Conservation (phyloP, 2,329 filamentous ascomycete species). For the Thelonectria olida region DNA sequence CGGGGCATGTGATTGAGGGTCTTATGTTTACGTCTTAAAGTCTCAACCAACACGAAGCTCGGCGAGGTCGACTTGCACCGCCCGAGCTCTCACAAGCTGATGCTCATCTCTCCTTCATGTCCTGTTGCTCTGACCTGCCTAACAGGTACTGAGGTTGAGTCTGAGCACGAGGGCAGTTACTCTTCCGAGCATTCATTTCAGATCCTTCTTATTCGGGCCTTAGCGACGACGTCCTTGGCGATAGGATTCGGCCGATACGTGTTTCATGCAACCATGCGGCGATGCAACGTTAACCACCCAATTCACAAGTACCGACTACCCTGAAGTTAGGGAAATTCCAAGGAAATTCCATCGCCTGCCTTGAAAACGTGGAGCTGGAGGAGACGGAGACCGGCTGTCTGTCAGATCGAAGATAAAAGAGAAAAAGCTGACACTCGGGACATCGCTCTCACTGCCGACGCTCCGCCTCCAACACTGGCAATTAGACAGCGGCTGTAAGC, state of each 20-base stretch:
- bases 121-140: neutral
- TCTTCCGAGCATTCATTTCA: neutral
- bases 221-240: neutral
- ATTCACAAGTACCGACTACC: too few relatives aligned
- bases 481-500: too few relatives aligned
- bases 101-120: too few relatives aligned
- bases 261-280: neutral
- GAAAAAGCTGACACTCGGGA: too few relatives aligned
- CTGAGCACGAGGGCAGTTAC: constrained; percentile 9
- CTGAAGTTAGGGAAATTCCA: too few relatives aligned
- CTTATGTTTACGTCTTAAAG: neutral
- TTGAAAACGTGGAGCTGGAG: too few relatives aligned
- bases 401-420: too few relatives aligned
- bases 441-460: too few relatives aligned
- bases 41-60: neutral
- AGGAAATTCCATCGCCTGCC: too few relatives aligned
- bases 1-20: neutral
- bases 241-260: neutral
- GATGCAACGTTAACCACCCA: neutral
- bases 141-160: neutral
- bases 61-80: neutral
- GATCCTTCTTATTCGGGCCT: neutral
- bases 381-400: too few relatives aligned
- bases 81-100: too few relatives aligned
- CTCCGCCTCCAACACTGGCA: too few relatives aligned